These are phyloP conservation scores for Sparassis latifolia DNA, from an alignment of 1,284 basidiomycete species.

Conservation along the genomic window DNA sequence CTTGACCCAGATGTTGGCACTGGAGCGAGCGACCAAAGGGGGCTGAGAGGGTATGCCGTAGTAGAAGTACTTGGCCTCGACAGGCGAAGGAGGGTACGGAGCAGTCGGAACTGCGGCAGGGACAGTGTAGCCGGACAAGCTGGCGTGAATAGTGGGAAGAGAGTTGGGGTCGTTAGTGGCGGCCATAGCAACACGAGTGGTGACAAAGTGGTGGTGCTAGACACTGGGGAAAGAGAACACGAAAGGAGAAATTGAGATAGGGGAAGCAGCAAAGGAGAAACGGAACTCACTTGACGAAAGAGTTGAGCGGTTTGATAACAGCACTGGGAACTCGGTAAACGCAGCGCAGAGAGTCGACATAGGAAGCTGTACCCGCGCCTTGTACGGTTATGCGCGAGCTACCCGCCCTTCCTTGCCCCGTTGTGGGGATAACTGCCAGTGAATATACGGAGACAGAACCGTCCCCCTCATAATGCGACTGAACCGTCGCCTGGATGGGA, in stretches of 20 bases:
- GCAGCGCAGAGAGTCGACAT: no score
- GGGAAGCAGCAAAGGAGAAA: background rate
- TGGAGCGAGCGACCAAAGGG: slow-evolving; percentile 23
- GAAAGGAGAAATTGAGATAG: background rate
- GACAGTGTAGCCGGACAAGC: slow-evolving; percentile 1
- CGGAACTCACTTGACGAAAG: background rate
- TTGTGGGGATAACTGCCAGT: no score
- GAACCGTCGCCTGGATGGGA: no score
- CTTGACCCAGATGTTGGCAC: slow-evolving; percentile 17
- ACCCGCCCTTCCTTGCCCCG: no score
- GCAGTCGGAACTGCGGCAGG: slow-evolving; percentile 2
- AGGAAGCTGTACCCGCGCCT: no score
- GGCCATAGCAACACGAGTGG: background rate
- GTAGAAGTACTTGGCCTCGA: slow-evolving; percentile 14
- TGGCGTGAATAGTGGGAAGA: background rate
- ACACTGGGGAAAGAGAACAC: background rate
- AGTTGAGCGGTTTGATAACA: no score
- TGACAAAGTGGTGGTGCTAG: background rate
- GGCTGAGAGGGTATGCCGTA: slow-evolving; percentile 23
- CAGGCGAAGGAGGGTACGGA: slow-evolving; percentile 5
- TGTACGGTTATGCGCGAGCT: no score
- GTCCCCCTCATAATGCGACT: no score
- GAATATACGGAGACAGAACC: no score
- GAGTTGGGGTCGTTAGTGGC: background rate
- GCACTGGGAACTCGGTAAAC: no score